phyloP scores from a whole-genome alignment of 805 yeast genomes.

The Candida ovalis region DNA sequence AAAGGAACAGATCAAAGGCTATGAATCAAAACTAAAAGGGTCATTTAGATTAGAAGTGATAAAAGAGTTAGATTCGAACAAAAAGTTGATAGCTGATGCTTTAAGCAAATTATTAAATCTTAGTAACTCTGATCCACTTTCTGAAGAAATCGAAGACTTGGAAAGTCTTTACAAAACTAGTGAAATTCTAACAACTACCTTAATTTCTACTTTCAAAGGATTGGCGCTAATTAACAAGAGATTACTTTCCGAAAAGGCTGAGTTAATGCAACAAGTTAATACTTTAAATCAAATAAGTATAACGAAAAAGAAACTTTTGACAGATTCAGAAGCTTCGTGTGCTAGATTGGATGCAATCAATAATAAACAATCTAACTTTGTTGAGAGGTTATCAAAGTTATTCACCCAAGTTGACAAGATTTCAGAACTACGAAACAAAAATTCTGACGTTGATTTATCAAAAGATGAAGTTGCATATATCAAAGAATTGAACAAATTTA shows the following conservation, averaged over 20 bases:
- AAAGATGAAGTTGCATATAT: constrained; percentile 23
- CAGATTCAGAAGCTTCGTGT: constrained; percentile 15
- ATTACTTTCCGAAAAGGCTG: constrained; percentile 16
- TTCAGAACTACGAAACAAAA: constrained; percentile 3
- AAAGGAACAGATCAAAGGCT: background rate
- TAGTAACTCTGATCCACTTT: constrained; percentile 6
- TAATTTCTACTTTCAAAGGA: constrained; percentile 17
- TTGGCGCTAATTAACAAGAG: constrained; percentile 16
- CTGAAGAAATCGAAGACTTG: constrained; percentile 14
- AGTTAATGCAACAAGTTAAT: constrained; percentile 25
- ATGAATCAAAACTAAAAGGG: constrained; percentile 8
- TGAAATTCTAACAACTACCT: constrained; percentile 15
- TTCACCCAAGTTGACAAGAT: constrained; percentile 7
- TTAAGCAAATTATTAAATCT: constrained; percentile 6
- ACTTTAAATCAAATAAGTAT: constrained; percentile 14
- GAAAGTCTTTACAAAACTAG: constrained; percentile 10
- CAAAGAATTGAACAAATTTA: constrained; percentile 22
- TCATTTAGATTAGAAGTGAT: constrained; percentile 1
- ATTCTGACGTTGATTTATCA: constrained; percentile 18
- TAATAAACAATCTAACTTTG: constrained; percentile 27
- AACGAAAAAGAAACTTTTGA: constrained; percentile 11
- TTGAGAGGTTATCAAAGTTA: constrained; percentile 15
- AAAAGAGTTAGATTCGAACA: constrained; percentile 6
- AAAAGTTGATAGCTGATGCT: constrained; percentile 9
- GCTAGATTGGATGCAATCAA: constrained; percentile 33